These are phyloP conservation scores for Heterobasidion parviporum DNA, from an alignment of 1,284 basidiomycete species.

Conservation along the genomic window DNA sequence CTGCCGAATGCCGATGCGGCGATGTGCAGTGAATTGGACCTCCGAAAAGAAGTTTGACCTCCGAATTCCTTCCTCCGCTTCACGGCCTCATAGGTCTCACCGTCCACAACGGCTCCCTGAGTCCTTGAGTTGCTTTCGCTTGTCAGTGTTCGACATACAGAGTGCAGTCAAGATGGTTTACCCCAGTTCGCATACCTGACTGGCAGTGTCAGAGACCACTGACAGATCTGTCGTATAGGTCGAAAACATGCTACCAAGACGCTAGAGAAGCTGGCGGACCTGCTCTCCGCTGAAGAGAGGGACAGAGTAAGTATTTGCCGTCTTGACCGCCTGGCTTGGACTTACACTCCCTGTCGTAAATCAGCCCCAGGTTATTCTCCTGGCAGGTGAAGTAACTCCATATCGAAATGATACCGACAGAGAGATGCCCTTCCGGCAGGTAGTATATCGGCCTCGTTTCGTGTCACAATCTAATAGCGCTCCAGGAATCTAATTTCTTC, in stretches of 20 bases:
- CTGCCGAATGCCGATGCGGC: no score
- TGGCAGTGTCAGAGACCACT: not conserved
- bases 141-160: not conserved
- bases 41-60: no score
- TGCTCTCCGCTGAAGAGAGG: slow-evolving; percentile 38
- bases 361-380: slow-evolving; percentile 54
- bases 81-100: no score
- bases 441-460: slow-evolving; percentile 6
- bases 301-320: slow-evolving; percentile 34
- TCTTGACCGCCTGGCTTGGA: not conserved
- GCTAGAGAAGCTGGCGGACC: slow-evolving; percentile 36
- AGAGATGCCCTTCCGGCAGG: slow-evolving; percentile 67
- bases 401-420: slow-evolving; percentile 86
- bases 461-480: not conserved
- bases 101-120: no score
- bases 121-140: no score
- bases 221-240: slow-evolving; percentile 22
- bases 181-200: not conserved
- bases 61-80: no score
- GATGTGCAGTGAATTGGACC: no score
- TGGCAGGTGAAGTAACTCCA: slow-evolving; percentile 51
- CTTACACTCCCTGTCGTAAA: not conserved
- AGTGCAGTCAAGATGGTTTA: not conserved
- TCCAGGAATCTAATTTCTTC: slow-evolving; percentile 79
- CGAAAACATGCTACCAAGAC: slow-evolving; percentile 42